Percentiles rank a stretch among this genome's conserved stretches.
phyloP scores from a whole-genome alignment of 2,329 filamentous ascomycete genomes.

The Bipolaris oryzae region DNA sequence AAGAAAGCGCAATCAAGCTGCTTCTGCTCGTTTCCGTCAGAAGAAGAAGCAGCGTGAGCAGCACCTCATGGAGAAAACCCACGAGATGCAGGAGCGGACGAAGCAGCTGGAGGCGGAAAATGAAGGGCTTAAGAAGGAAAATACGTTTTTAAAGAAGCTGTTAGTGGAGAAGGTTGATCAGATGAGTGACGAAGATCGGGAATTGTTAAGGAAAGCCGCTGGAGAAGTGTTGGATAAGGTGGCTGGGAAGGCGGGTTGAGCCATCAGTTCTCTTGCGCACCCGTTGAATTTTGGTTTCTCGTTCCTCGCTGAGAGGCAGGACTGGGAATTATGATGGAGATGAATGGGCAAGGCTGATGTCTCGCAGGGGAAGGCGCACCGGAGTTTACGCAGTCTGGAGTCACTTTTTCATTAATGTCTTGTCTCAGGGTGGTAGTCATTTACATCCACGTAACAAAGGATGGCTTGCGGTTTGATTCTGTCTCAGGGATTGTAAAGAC shows the following conservation, averaged over 20 bases:
- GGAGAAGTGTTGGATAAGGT: slow-evolving; percentile 21
- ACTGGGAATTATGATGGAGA: neutral
- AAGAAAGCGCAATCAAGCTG: slow-evolving; percentile 85
- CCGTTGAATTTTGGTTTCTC: neutral
- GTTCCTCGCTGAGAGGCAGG: neutral
- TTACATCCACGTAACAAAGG: neutral
- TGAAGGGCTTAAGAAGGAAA: slow-evolving; percentile 51
- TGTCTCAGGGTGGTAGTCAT: neutral
- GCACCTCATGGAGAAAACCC: slow-evolving; percentile 60
- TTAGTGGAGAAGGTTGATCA: slow-evolving; percentile 48
- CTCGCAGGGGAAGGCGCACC: neutral
- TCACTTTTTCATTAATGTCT: neutral
- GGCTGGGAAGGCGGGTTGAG: neutral
- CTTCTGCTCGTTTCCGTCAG: slow-evolving; percentile 84
- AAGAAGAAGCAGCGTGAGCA: slow-evolving; percentile 97
- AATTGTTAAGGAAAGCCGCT: slow-evolving; percentile 36
- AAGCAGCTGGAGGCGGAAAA: slow-evolving; percentile 66
- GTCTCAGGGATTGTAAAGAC: neutral
- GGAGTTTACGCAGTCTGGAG: neutral
- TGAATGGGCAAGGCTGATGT: neutral
- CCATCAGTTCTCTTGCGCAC: neutral
- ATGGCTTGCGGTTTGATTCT: neutral
- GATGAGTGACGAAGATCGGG: slow-evolving; percentile 46
- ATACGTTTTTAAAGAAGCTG: slow-evolving; percentile 44
- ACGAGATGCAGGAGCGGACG: slow-evolving; percentile 84